A percentile compares a stretch with the other conserved stretches of the same genome.
phyloP scores from a whole-genome alignment of 176 grass and related monocot genomes.

The Carex littledalei region DNA sequence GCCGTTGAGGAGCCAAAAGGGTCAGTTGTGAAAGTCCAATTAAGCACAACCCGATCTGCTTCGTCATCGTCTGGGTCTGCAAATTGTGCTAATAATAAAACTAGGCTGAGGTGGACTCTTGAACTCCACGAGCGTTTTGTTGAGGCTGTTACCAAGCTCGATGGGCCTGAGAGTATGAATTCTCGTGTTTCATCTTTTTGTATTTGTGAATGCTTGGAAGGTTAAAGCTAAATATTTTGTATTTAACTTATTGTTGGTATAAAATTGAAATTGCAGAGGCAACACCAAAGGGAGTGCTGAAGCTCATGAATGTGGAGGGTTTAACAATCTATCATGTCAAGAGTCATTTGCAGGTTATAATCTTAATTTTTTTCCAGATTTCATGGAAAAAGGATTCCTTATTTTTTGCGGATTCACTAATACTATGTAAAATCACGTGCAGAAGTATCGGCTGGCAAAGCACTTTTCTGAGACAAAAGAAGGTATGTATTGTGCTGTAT shows the following conservation, averaged over 20 bases:
- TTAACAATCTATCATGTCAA: constrained; percentile 93
- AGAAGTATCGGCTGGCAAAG: constrained; percentile 71
- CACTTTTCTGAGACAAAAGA: constrained; percentile 68
- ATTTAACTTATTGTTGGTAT: constrained; percentile 11
- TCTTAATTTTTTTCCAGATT: background rate
- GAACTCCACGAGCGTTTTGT: constrained; percentile 83
- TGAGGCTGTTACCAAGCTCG: constrained; percentile 71
- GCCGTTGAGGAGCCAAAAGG: background rate
- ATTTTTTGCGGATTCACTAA: background rate
- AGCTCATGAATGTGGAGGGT: constrained; percentile 79
- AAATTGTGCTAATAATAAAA: constrained; percentile 35
- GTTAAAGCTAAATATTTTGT: background rate
- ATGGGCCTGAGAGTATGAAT: constrained; percentile 63
- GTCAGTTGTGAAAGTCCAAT: constrained; percentile 36
- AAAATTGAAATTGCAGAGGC: constrained; percentile 49
- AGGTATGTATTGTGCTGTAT: constrained; percentile 41
- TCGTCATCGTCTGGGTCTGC: constrained; percentile 36
- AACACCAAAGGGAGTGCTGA: constrained; percentile 85
- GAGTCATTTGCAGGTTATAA: constrained; percentile 82
- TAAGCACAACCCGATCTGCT: constrained; percentile 39
- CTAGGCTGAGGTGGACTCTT: constrained; percentile 69
- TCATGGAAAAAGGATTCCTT: background rate
- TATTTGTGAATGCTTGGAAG: background rate
- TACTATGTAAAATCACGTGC: constrained; percentile 14
- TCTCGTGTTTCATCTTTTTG: constrained; percentile 1